These are phyloP conservation scores for Gaertneriomyces sp. DNA, from an alignment of 192 early-diverging fungal genomes.

Conservation along the genomic window DNA sequence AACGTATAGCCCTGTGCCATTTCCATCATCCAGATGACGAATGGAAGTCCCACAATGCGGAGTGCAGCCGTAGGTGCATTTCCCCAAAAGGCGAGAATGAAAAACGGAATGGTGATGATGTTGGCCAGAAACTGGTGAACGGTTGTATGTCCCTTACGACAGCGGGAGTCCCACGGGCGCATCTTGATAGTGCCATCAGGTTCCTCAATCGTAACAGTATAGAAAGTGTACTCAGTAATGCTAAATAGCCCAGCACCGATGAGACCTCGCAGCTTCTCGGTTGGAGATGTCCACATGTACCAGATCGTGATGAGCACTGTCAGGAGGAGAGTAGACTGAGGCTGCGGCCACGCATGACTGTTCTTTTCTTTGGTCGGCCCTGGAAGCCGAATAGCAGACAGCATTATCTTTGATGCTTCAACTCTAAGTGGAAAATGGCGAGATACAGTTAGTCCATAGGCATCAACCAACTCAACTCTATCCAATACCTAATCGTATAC, in stretches of 20 bases:
- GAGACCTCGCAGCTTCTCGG: not conserved
- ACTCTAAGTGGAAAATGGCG: too few relatives aligned
- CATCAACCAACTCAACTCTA: too few relatives aligned
- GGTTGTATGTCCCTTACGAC: constrained; percentile 1
- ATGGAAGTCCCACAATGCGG: not conserved
- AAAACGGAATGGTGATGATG: not conserved
- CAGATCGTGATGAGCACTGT: not conserved
- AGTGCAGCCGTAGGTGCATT: not conserved
- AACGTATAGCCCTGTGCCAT: constrained; percentile 2
- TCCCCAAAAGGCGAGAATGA: not conserved
- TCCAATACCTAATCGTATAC: too few relatives aligned
- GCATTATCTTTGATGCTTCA: not conserved
- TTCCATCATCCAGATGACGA: constrained; percentile 2
- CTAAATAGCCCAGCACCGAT: not conserved
- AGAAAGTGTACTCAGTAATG: not conserved
- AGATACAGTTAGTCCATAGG: too few relatives aligned
- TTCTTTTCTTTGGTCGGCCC: not conserved
- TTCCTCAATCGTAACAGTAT: not conserved
- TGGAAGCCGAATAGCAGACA: not conserved
- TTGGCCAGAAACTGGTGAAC: constrained; percentile 1
- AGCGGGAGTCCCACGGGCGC: not conserved
- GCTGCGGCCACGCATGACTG: not conserved
- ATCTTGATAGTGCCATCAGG: constrained; percentile 3
- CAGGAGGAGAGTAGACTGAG: not conserved
- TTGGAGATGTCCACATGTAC: not conserved